These are phyloP conservation scores for Urtica urens DNA, from an alignment of 306 rosid species.

Conservation along the genomic window DNA sequence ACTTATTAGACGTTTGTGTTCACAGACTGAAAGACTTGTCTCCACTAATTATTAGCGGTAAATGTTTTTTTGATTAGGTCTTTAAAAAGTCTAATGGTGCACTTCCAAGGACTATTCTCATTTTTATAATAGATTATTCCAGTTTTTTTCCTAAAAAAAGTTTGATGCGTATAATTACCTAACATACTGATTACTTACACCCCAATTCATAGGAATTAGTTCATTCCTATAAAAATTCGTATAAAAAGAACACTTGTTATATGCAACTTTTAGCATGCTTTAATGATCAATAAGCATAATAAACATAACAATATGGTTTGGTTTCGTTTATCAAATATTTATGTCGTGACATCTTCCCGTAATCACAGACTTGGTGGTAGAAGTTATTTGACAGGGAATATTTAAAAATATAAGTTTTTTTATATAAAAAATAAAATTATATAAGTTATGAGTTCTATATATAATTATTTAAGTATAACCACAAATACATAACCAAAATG, in stretches of 20 bases:
- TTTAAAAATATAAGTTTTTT: too few species aligned
- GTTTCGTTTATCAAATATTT: neutral
- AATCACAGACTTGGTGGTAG: slow-evolving; percentile 2
- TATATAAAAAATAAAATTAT: too few species aligned
- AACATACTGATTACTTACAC: neutral
- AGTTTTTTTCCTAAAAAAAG: neutral
- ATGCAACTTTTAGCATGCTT: neutral
- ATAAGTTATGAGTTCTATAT: too few species aligned
- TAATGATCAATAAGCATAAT: neutral
- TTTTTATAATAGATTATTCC: neutral
- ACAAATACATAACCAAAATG: too few species aligned
- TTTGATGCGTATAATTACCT: neutral
- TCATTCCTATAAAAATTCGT: neutral
- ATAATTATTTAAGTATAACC: too few species aligned
- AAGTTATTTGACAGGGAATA: too few species aligned
- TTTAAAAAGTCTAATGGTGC: too few species aligned
- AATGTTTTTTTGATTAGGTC: too few species aligned
- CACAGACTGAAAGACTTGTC: too few species aligned
- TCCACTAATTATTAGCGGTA: too few species aligned
- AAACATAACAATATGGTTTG: neutral
- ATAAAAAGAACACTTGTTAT: neutral
- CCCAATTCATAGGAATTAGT: neutral
- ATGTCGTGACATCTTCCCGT: neutral
- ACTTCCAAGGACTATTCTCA: too few species aligned
- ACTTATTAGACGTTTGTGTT: too few species aligned